phyloP scores from a whole-genome alignment of 2,329 filamentous ascomycete genomes.

The Geosmithia putterillii region DNA sequence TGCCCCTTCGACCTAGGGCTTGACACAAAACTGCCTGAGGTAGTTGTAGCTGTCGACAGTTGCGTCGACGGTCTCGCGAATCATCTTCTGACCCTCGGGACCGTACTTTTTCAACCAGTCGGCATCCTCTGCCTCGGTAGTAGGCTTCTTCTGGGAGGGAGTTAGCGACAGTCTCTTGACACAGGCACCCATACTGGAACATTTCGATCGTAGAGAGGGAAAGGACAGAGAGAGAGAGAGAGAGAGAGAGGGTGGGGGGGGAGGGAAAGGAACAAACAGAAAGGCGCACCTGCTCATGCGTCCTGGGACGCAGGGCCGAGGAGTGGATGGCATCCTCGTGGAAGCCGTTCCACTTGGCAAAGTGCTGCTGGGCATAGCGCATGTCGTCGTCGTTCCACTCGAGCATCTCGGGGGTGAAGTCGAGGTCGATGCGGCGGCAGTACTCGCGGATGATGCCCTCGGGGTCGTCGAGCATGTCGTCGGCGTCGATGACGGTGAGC shows the following conservation, averaged over 20 bases:
- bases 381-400: constrained; percentile 69
- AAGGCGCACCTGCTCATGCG: constrained; percentile 40
- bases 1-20: constrained; percentile 24
- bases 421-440: constrained; percentile 69
- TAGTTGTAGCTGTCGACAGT: constrained; percentile 71
- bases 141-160: constrained; percentile 41
- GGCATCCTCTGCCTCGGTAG: constrained; percentile 51
- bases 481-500: constrained; percentile 84
- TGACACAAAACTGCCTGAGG: constrained; percentile 64
- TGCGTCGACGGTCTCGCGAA: constrained; percentile 57
- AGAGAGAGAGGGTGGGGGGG: neutral
- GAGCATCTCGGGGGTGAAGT: constrained; percentile 69
- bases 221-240: neutral
- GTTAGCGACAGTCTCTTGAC: constrained; percentile 5
- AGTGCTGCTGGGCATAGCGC: constrained; percentile 59
- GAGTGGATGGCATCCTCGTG: constrained; percentile 90
- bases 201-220: neutral
- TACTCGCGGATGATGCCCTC: constrained; percentile 63
- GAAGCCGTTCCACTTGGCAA: constrained; percentile 96
- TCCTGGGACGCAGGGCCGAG: constrained; percentile 59
- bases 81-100: constrained; percentile 55
- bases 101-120: constrained; percentile 70
- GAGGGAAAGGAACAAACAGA: neutral
- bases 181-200: too few relatives aligned
- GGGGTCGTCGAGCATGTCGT: constrained; percentile 83